phyloP scores from a whole-genome alignment of 148 eudicot genomes.

The Cornus suecica region DNA sequence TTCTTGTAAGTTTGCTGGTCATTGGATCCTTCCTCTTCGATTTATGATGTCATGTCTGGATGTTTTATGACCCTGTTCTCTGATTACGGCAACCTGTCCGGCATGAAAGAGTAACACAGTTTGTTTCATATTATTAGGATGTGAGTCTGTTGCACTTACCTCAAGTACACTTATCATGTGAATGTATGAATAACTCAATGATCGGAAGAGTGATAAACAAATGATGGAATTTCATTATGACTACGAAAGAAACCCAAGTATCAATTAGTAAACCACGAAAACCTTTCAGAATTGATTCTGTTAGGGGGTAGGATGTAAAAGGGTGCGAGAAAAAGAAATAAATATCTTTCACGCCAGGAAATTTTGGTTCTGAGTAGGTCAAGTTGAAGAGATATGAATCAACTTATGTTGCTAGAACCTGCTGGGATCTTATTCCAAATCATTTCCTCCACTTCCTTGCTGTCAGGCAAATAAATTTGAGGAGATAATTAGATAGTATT shows the following conservation, averaged over 20 bases:
- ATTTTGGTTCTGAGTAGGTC: background rate
- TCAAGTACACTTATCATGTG: background rate
- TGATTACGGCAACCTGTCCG: background rate
- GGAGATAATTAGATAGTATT: no score
- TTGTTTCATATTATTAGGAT: background rate
- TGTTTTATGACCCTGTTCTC: background rate
- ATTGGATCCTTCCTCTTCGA: conserved; percentile 1
- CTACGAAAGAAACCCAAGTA: background rate
- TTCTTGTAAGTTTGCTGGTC: conserved; percentile 55
- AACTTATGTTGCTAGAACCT: background rate
- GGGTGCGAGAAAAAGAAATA: background rate
- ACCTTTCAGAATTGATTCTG: background rate
- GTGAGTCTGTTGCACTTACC: background rate
- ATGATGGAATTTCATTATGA: background rate
- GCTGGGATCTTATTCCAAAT: background rate
- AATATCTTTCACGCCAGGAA: background rate
- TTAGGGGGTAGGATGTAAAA: background rate
- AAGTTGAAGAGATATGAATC: background rate
- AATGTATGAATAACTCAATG: background rate
- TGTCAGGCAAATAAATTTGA: no score
- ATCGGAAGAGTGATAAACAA: background rate
- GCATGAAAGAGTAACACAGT: background rate
- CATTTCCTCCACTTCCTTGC: background rate
- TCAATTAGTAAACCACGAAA: background rate
- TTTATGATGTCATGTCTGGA: background rate